Evolutionary conservation across 2,329 filamentous ascomycete species (phyloP), one percentile per base, ranked within the genome.

Genomic region (Fusarium sacchari): DNA sequence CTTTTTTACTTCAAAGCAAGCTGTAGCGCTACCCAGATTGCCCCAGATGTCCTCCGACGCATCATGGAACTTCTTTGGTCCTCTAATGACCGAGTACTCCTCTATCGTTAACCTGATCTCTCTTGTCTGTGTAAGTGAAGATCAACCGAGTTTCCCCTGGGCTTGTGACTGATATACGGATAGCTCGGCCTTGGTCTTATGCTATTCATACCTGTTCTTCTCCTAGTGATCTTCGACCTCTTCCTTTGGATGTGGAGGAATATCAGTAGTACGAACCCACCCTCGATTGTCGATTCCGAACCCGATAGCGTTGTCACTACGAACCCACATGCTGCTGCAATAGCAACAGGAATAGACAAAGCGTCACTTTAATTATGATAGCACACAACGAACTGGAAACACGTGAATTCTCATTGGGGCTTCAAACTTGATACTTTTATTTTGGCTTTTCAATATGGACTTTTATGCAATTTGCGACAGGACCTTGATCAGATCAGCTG

Each of bases 401-500:
- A 44, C 57, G 22, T 42, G 24, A 24, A 15, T 32, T 50, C 34
- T 50, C 22, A 30, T 50, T 47, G 34, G 47, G 43, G 44, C 36
- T 47, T 56, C 43, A 61, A 59, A 59, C 60, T 60, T 69, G 60
- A 53, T 56, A 52, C 69, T 53, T 72, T 79, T 71, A 67, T 73
- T 75, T 74, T 67, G 50, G 44, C 58, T 68, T 63, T 70, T 57
- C 56, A 53, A 46, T 67, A 62, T 67, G 47, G 67, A 66, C 67
- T 71, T 76, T 80, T 80, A 84, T 65, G 86, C 86, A 79, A 97
- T 87, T 80, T 94, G 87, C 76, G 92, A 88, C 69, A 98, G 80
- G 42, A 97, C 94, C 87, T 97, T 98, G 82, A 98, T 88, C 79
- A 99, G 84, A 85, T 99, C 96, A 53, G 90, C 91, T n/a, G 94